These are phyloP conservation scores for Phytopythium cucurbitacearum DNA, from an alignment of 352 stramenopile genomes.

Conservation along the genomic window DNA sequence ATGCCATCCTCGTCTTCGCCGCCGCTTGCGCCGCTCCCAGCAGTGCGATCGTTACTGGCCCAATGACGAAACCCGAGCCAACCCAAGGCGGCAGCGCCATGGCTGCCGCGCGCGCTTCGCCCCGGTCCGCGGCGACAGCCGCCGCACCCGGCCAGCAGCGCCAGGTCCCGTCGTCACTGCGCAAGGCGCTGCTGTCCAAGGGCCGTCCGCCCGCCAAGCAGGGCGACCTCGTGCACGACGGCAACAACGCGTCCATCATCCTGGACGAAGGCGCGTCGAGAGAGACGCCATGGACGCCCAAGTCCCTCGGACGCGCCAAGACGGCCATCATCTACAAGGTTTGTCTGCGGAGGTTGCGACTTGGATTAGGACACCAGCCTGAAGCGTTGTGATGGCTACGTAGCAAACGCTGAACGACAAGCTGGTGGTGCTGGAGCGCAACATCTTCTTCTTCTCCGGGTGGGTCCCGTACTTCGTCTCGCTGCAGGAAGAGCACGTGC, in stretches of 20 bases:
- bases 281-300: constrained; percentile 78
- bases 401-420: constrained; percentile 87
- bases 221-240: constrained; percentile 54
- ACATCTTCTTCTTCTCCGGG: constrained; percentile 82
- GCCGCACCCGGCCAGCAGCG: background rate
- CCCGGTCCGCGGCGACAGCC: no score
- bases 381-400: background rate
- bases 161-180: constrained; percentile 19
- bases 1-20: no score
- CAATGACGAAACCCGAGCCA: background rate
- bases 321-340: constrained; percentile 87
- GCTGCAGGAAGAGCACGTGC: constrained; percentile 71
- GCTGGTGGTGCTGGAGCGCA: constrained; percentile 69
- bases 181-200: constrained; percentile 33
- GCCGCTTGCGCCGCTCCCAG: no score
- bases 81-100: no score
- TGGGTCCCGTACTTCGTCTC: constrained; percentile 84
- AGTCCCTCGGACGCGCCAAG: constrained; percentile 79
- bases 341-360: background rate
- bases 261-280: constrained; percentile 34
- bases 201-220: constrained; percentile 10
- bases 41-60: no score
- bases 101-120: no score
- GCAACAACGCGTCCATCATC: constrained; percentile 79
- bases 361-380: background rate